Evolutionary conservation across 1,284 basidiomycete genomes (phyloP).

Genomic region (Ceratobasidium sp.): DNA sequence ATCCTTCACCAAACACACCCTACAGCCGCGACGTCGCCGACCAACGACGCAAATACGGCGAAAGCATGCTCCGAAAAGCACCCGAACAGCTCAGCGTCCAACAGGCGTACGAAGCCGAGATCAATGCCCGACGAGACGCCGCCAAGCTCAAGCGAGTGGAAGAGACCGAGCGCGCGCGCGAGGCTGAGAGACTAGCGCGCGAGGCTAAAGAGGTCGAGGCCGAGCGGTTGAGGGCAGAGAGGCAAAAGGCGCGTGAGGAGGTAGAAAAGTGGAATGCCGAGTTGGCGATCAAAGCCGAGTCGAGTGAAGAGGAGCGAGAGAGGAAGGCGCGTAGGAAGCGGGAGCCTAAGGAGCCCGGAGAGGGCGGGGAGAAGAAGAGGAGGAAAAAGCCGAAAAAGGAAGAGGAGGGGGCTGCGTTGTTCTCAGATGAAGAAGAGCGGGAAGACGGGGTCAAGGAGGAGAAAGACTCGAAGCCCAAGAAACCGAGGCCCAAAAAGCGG

Average conservation of each 20-base stretch:
- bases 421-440: constrained; percentile 35
- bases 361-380: constrained; percentile 57
- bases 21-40: constrained; percentile 89
- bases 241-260: constrained; percentile 75
- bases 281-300: constrained; percentile 63
- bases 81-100: constrained; percentile 83
- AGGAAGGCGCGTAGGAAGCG: constrained; percentile 68
- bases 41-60: constrained; percentile 87
- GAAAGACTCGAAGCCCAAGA: constrained; percentile 61
- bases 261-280: constrained; percentile 78
- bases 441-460: constrained; percentile 51
- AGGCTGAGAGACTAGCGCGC: constrained; percentile 65
- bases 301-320: constrained; percentile 78
- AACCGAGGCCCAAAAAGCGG: constrained; percentile 74
- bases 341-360: constrained; percentile 56
- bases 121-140: constrained; percentile 76
- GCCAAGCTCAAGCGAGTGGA: constrained; percentile 75
- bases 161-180: constrained; percentile 66
- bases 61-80: constrained; percentile 80
- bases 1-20: constrained; percentile 75
- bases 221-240: constrained; percentile 67
- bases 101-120: constrained; percentile 76
- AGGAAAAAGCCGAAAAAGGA: constrained; percentile 53
- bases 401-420: constrained; percentile 50
- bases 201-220: constrained; percentile 56